Evolutionary conservation across 2,329 filamentous ascomycete species (phyloP), one percentile per base, ranked within the genome.

Genomic region (Microascus cirrosus): DNA sequence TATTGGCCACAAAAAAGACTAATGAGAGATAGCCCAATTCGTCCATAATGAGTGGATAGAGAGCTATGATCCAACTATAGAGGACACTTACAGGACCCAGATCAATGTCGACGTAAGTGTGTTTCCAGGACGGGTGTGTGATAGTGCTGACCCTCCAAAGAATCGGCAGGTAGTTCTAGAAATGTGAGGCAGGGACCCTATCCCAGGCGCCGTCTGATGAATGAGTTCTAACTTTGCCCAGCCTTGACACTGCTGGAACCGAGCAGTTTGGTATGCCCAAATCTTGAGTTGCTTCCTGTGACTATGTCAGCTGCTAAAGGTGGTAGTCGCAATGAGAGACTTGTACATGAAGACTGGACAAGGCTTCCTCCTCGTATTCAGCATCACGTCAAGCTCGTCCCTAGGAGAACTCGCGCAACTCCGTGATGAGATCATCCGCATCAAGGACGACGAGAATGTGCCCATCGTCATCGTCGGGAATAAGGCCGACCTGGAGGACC

Each of bases 1-100:
- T n/a, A 18, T 45, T n/a, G 39, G 39, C 15, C 8, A 7, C 39
- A n/a, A 4, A 32, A 32, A 18, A 62, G 63, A 63, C 69, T 73
- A 66, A 73, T 67, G 22, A 36, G 8, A 25, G 64, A 66, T 67
- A 90, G 90, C 91, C 66, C 90, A 95, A 78, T 95, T 95, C 67
- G 90, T 95, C 56, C 90, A 94, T 72, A 92, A 94, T 74, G 87
- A 95, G 65, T 95, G 90, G 89, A 93, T 95, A 69, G 90, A 95
- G 72, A 89, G 84, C 70, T 90, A 90, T 72, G 86, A 90, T 69
- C 86, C 86, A 18, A 90, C 86, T 20, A 90, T 90, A 64, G 86
- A 90, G 68, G 86, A 90, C 70, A 87, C 86, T 34, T 90, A 90
- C 68, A 80, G 86, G 61, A 88, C 86, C 61, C 85, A 88, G 63